These are phyloP conservation scores for Cyclotella kingstonii DNA, from an alignment of 108 stramenopile species.

Conservation along the genomic window DNA sequence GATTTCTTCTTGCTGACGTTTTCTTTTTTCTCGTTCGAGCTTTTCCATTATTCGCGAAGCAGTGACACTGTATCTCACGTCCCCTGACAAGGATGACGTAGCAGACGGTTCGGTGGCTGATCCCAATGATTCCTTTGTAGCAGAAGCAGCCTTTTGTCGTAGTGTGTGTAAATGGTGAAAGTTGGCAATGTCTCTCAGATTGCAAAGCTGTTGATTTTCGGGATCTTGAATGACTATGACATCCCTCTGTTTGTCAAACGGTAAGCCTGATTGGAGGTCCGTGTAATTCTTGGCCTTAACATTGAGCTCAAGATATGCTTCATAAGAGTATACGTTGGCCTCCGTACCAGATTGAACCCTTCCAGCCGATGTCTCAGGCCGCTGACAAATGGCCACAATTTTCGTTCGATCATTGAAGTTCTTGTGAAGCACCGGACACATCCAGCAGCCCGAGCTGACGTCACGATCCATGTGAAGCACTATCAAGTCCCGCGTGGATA, in stretches of 20 bases:
- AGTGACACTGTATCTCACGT: constrained; percentile 68
- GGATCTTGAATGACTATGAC: constrained; percentile 82
- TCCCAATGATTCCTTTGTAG: not conserved
- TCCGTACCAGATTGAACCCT: too few relatives aligned
- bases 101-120: not conserved
- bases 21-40: constrained; percentile 51
- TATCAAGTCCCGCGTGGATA: constrained; percentile 70
- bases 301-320: constrained; percentile 85
- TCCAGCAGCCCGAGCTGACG: constrained; percentile 84
- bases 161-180: constrained; percentile 67
- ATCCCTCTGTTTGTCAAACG: constrained; percentile 72
- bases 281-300: constrained; percentile 71
- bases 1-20: constrained; percentile 37
- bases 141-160: constrained; percentile 25
- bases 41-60: constrained; percentile 83
- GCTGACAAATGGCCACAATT: constrained; percentile 83
- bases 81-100: constrained; percentile 22
- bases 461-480: constrained; percentile 85
- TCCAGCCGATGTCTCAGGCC: too few relatives aligned
- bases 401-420: constrained; percentile 86
- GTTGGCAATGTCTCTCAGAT: constrained; percentile 65
- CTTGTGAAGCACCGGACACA: constrained; percentile 97
- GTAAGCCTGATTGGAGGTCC: constrained; percentile 70
- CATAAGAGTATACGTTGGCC: constrained; percentile 82
- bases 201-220: constrained; percentile 42